Percentiles rank a stretch among this genome's conserved stretches.
phyloP scores from a whole-genome alignment of 768 basidiomycete species.

The Xerocomus potaroensis region DNA sequence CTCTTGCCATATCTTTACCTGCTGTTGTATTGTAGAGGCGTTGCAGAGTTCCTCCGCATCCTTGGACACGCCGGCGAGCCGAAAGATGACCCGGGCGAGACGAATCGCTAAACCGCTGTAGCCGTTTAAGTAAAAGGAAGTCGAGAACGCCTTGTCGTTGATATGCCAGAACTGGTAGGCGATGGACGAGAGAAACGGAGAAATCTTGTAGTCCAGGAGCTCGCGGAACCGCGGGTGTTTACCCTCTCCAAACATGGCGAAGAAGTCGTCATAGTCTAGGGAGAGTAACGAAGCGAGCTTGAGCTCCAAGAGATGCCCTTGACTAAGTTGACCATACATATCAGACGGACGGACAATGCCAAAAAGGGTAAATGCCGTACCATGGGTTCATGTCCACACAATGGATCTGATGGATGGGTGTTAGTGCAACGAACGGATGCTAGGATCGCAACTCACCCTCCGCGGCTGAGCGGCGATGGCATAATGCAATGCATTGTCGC shows the following conservation, averaged over 20 bases:
- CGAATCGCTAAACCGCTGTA: conserved; percentile 68
- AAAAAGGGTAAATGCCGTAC: conserved; percentile 18
- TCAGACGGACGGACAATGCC: neutral
- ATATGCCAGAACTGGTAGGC: conserved; percentile 78
- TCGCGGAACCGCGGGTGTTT: conserved; percentile 53
- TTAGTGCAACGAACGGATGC: neutral
- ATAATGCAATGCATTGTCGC: conserved; percentile 79
- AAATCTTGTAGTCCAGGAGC: conserved; percentile 56
- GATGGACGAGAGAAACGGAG: conserved; percentile 63
- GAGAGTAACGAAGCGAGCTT: conserved; percentile 64
- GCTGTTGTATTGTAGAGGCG: conserved; percentile 50
- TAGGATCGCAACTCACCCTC: conserved; percentile 33
- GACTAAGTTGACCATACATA: conserved; percentile 37
- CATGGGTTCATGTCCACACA: conserved; percentile 74
- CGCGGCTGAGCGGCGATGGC: conserved; percentile 61
- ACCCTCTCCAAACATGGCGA: conserved; percentile 63
- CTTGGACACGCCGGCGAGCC: conserved; percentile 51
- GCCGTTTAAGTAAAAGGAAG: conserved; percentile 64
- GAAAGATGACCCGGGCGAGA: conserved; percentile 54
- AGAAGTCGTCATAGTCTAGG: conserved; percentile 60
- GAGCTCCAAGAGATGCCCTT: conserved; percentile 75
- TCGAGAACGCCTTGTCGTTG: conserved; percentile 44
- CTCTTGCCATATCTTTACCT: conserved; percentile 57
- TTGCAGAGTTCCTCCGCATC: conserved; percentile 55
- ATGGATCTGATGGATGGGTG: conserved; percentile 43